phyloP scores from a whole-genome alignment of 2,329 filamentous ascomycete genomes.

The Microdochium nivale region DNA sequence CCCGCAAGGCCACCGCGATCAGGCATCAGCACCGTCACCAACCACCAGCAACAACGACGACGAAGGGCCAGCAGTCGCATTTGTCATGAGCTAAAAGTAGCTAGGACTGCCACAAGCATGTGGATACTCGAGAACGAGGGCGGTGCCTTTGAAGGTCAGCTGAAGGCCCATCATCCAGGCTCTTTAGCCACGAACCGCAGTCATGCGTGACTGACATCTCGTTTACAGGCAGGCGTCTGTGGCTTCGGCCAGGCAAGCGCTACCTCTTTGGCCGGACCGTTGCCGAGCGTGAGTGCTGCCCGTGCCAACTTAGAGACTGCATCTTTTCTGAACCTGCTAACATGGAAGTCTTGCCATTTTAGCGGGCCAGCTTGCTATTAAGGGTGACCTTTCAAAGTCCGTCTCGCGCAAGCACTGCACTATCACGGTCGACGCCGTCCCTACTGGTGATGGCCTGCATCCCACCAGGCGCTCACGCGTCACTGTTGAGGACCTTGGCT shows the following conservation, averaged over 20 bases:
- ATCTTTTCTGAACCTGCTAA: background rate
- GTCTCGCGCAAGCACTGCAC: slow-evolving; percentile 86
- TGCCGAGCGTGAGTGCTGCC: slow-evolving; percentile 44
- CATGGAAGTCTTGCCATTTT: slow-evolving; percentile 9
- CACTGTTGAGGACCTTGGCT: slow-evolving; percentile 69
- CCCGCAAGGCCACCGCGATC: background rate
- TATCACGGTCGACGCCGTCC: slow-evolving; percentile 60
- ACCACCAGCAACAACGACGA: background rate
- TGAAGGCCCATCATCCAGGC: background rate
- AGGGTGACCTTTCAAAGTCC: slow-evolving; percentile 53
- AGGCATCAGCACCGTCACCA: background rate
- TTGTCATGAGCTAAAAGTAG: background rate
- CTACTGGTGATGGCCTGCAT: slow-evolving; percentile 57
- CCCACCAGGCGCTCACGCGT: slow-evolving; percentile 47
- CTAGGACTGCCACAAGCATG: slow-evolving; percentile 23
- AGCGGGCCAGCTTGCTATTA: slow-evolving; percentile 61
- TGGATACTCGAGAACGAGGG: slow-evolving; percentile 47
- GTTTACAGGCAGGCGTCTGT: slow-evolving; percentile 57
- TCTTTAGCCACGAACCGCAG: background rate
- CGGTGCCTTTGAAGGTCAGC: slow-evolving; percentile 35
- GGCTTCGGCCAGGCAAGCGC: slow-evolving; percentile 77
- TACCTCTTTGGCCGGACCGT: slow-evolving; percentile 79
- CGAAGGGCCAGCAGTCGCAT: background rate
- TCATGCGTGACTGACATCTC: slow-evolving; percentile 4
- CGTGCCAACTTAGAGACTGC: background rate